These are phyloP conservation scores for Gliomastix tumulicola DNA, from an alignment of 2,329 filamentous ascomycete species.

Conservation along the genomic window DNA sequence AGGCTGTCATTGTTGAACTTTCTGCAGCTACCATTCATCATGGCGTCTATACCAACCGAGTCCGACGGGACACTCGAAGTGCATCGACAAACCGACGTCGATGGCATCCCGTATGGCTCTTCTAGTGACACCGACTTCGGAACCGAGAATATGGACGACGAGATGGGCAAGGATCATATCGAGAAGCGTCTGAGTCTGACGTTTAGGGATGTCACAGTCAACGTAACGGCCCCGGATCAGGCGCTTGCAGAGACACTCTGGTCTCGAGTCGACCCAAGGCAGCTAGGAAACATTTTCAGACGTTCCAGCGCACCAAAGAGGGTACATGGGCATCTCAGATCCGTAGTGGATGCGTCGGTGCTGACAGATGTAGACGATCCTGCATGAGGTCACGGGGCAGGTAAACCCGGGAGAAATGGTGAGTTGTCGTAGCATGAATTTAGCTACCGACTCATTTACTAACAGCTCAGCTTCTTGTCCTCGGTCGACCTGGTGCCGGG, in stretches of 20 bases:
- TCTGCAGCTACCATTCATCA: too few relatives aligned
- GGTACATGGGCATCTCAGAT: too few relatives aligned
- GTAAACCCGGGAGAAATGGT: constrained; percentile 35
- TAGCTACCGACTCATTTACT: neutral
- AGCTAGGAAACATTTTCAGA: constrained; percentile 6
- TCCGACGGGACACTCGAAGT: too few relatives aligned
- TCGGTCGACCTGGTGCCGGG: constrained; percentile 21
- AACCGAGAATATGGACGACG: constrained; percentile 6
- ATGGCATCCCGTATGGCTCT: too few relatives aligned
- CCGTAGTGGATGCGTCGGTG: too few relatives aligned
- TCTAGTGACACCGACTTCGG: constrained; percentile 12
- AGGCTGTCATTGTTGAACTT: too few relatives aligned
- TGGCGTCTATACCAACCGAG: too few relatives aligned
- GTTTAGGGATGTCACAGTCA: constrained; percentile 11
- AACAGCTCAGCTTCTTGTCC: constrained; percentile 16
- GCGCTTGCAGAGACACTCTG: constrained; percentile 13
- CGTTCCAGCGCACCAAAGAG: too few relatives aligned
- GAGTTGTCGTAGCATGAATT: constrained; percentile 3
- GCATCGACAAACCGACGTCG: too few relatives aligned
- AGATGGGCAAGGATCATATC: constrained; percentile 9
- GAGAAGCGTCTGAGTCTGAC: constrained; percentile 12
- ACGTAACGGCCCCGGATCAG: constrained; percentile 9
- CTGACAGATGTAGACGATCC: constrained; percentile 21
- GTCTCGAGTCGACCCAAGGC: constrained; percentile 12
- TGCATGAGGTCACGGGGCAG: constrained; percentile 28